phyloP scores from a whole-genome alignment of 352 stramenopile genomes.

The Phytophthora cajani region DNA sequence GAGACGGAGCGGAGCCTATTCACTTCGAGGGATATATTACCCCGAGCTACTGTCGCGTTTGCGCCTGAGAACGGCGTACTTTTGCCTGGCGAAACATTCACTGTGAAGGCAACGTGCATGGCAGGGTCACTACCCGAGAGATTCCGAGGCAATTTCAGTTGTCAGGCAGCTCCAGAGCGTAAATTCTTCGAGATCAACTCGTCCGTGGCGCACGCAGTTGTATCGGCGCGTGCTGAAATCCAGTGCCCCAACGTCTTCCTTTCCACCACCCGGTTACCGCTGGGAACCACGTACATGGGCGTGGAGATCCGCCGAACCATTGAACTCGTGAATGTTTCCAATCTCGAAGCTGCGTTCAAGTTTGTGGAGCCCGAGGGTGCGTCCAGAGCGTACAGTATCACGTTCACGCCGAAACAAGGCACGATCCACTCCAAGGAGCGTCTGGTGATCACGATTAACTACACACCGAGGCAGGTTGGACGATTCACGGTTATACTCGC shows the following conservation, averaged over 20 bases:
- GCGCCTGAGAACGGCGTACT: slow-evolving; percentile 52
- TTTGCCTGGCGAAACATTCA: slow-evolving; percentile 41
- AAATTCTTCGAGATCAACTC: slow-evolving; percentile 25
- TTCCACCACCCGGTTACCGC: slow-evolving; percentile 46
- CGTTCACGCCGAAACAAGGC: slow-evolving; percentile 54
- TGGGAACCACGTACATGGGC: slow-evolving; percentile 76
- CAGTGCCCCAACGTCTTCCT: slow-evolving; percentile 81
- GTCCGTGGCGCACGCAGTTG: slow-evolving; percentile 4
- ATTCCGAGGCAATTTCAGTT: slow-evolving; percentile 60
- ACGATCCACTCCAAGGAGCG: slow-evolving; percentile 71
- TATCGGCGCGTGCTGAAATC: slow-evolving; percentile 78
- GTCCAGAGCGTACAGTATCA: slow-evolving; percentile 56
- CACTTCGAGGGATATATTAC: slow-evolving; percentile 50
- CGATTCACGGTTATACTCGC: slow-evolving; percentile 63
- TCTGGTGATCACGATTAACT: slow-evolving; percentile 51
- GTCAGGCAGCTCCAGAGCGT: slow-evolving; percentile 41
- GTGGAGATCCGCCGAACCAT: slow-evolving; percentile 55
- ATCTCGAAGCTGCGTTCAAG: slow-evolving; percentile 78
- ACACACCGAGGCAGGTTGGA: slow-evolving; percentile 64
- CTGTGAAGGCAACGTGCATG: slow-evolving; percentile 54
- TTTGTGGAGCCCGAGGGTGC: slow-evolving; percentile 69
- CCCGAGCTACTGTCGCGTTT: slow-evolving; percentile 59
- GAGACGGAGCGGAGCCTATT: slow-evolving; percentile 52
- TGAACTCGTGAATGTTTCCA: slow-evolving; percentile 82
- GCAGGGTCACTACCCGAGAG: slow-evolving; percentile 66